Evolutionary conservation across 176 grass and related monocot species (phyloP), one percentile per base, ranked within the genome.

Genomic region (Cenchrus fungigraminus): DNA sequence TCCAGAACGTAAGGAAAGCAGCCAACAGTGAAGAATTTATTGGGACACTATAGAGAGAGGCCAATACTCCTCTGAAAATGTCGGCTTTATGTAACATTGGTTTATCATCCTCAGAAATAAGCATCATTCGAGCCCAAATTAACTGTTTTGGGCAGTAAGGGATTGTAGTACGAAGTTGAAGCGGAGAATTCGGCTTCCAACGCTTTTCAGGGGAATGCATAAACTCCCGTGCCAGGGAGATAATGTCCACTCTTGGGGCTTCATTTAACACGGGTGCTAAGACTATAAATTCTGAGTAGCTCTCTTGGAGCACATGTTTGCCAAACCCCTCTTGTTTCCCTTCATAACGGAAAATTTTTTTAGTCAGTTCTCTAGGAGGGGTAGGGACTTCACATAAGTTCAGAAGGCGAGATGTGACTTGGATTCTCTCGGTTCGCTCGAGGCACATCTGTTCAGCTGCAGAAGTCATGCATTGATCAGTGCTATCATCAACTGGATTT

Each of bases 111-210:
- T 44, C 15, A 9, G 37, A 68, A 1, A 20, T 4, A 4, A 68
- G 65, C 65, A 68, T 68, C 65, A 68, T 68, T 9, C 65, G 65
- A 3, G 65, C 65, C 65, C 65, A 68, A 43, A 68, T 16, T 20
- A 68, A 8, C 8, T 68, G 65, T 43, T 68, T 68, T 9, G 34
- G 4, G 16, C 16, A 19, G 16, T 43, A 10, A 8, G 65, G 37
- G 19, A 19, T 44, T 42, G 9, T 32, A 4, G 34, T 68, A 43
- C 6, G 14, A 16, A 68, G 34, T 9, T 37, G 65, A 43, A 44
- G 34, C 2, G 37, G 9, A 68, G 14, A 42, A 9, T 43, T 68
- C 6, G 15, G 7, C 9, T 10, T 8, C 65, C 65, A 68, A 8
- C 15, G 15, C 2, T 68, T 68, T 10, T 8, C 37, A 9, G 65